phyloP scores from a whole-genome alignment of 768 basidiomycete species.

The Pulveroboletus sp. region DNA sequence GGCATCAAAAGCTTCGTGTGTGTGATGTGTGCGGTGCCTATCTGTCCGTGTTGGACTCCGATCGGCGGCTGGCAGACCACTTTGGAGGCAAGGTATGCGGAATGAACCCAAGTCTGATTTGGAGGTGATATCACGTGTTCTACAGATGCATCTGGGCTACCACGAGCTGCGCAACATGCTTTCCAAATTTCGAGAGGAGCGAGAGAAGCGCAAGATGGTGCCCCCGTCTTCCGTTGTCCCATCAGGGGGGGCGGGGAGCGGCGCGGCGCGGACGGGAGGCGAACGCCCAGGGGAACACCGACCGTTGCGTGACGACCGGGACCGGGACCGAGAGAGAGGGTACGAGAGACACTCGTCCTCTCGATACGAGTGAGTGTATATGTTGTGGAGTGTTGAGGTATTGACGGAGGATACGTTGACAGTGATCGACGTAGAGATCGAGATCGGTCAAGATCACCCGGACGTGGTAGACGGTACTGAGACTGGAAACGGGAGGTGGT shows the following conservation, averaged over 20 bases:
- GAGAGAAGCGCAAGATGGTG: constrained; percentile 70
- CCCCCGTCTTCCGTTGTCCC: constrained; percentile 40
- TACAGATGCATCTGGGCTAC: constrained; percentile 97
- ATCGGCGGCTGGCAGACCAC: constrained; percentile 97
- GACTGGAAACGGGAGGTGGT: background rate
- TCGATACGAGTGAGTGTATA: constrained; percentile 64
- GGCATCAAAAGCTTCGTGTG: constrained; percentile 99
- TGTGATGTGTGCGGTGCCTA: constrained; percentile 99
- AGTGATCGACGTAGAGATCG: constrained; percentile 69
- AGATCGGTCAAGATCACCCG: constrained; percentile 70
- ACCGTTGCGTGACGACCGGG: constrained; percentile 56
- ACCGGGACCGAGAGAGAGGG: constrained; percentile 64
- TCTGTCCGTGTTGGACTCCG: constrained; percentile 94
- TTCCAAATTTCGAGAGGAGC: constrained; percentile 82
- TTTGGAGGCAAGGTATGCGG: constrained; percentile 94
- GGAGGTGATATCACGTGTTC: constrained; percentile 28
- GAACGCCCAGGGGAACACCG: constrained; percentile 52
- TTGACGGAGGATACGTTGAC: constrained; percentile 17
- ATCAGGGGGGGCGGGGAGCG: constrained; percentile 33
- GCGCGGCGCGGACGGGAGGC: constrained; percentile 38
- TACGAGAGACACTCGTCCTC: constrained; percentile 65
- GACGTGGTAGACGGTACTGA: constrained; percentile 52
- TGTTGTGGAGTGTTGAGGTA: constrained; percentile 15
- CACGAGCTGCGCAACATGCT: constrained; percentile 97
- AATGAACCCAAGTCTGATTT: constrained; percentile 14